Evolutionary conservation across 768 basidiomycete species (phyloP).

Genomic region (Cystoderma amianthinum): DNA sequence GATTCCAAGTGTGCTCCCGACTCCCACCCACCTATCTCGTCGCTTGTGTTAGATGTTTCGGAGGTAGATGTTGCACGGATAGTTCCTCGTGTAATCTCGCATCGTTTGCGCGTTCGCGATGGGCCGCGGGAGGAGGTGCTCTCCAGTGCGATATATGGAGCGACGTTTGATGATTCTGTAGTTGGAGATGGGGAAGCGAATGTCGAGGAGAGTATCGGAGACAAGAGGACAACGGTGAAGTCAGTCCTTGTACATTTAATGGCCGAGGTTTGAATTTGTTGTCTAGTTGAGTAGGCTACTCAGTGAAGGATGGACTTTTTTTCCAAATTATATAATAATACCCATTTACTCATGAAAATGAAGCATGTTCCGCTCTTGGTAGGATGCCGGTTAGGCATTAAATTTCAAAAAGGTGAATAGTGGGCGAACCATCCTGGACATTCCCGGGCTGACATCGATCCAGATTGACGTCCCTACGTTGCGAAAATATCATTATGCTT

Average conservation of each 20-base stretch:
- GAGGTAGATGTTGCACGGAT: conserved; percentile 73
- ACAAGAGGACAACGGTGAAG: conserved; percentile 43
- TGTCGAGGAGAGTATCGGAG: conserved; percentile 10
- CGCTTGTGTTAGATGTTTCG: conserved; percentile 48
- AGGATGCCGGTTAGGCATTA: no score
- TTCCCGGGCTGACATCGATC: no score
- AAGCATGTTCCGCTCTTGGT: no score
- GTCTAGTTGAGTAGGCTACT: background rate
- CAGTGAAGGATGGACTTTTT: background rate
- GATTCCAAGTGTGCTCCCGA: conserved; percentile 3
- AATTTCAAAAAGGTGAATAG: no score
- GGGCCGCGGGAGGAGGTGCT: conserved; percentile 68
- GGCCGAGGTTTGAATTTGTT: conserved; percentile 33
- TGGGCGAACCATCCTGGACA: no score
- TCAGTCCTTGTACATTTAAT: conserved; percentile 57
- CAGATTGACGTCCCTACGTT: no score
- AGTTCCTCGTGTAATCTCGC: conserved; percentile 66
- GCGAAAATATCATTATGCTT: no score
- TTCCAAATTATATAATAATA: background rate
- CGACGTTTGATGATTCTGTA: conserved; percentile 25
- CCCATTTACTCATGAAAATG: no score
- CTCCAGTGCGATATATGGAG: conserved; percentile 55
- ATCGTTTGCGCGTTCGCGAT: conserved; percentile 65
- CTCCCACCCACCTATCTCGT: conserved; percentile 9
- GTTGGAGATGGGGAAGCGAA: conserved; percentile 3